A percentile compares a stretch with the other conserved stretches of the same genome.
phyloP scores from a whole-genome alignment of 169 alveolate species.

The Hepatocystis sp. region DNA sequence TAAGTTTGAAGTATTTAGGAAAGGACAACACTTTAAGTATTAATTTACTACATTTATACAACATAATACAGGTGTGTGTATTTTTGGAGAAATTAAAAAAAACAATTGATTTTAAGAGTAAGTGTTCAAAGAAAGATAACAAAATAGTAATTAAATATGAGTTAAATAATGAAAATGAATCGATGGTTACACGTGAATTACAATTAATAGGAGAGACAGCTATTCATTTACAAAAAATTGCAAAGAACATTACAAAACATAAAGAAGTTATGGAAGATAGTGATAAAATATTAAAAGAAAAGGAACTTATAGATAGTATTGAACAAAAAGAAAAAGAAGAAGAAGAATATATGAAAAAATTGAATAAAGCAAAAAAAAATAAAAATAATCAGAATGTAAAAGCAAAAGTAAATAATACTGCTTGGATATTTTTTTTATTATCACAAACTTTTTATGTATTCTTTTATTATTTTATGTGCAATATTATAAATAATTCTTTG shows the following conservation, averaged over 20 bases:
- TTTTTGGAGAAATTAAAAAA: conserved; percentile 26
- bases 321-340: conserved; percentile 72
- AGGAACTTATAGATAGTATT: conserved; percentile 59
- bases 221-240: conserved; percentile 47
- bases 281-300: conserved; percentile 71
- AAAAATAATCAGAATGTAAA: conserved; percentile 17
- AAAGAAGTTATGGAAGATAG: conserved; percentile 30
- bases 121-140: conserved; percentile 4
- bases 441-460: conserved; percentile 47
- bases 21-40: conserved; percentile 25
- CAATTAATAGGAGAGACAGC: conserved; percentile 65
- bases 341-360: conserved; percentile 70
- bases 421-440: conserved; percentile 32
- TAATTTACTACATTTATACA: conserved; percentile 56
- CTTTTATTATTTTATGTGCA: conserved; percentile 51
- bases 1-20: conserved; percentile 51
- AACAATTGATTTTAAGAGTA: conserved; percentile 10
- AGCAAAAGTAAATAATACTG: conserved; percentile 5
- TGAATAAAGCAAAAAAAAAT: conserved; percentile 14
- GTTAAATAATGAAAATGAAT: conserved; percentile 37
- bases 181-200: conserved; percentile 10
- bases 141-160: conserved; percentile 41
- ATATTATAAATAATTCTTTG: conserved; percentile 24
- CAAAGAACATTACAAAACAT: conserved; percentile 39
- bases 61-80: conserved; percentile 50